A percentile compares a stretch with the other conserved stretches of the same genome.
Conservation (phyloP, 2,329 filamentous ascomycete species). For the Cercospora zeae-maydis region DNA sequence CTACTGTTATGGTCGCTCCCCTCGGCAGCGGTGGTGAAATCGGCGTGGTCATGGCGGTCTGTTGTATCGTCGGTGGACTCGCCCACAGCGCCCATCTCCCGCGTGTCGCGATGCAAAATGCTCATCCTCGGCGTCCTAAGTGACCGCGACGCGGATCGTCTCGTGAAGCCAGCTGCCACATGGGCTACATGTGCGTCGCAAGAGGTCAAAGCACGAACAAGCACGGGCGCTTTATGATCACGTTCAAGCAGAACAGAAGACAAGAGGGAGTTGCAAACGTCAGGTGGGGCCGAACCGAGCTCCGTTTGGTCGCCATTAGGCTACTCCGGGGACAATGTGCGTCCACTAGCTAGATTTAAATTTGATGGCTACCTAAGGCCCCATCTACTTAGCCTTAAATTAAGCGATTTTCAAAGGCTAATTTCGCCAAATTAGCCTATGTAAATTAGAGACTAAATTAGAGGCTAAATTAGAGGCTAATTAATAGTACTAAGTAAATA, state of each 20-base stretch:
- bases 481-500: too few relatives aligned
- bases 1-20: background rate
- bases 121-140: conserved; percentile 5
- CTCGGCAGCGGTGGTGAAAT: background rate
- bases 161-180: background rate
- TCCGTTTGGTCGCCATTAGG: background rate
- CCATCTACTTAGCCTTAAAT: too few relatives aligned
- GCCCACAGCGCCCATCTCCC: background rate
- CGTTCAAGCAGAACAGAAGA: background rate
- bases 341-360: too few relatives aligned
- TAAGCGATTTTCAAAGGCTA: too few relatives aligned
- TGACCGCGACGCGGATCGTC: background rate
- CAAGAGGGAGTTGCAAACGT: background rate
- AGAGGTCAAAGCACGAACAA: background rate
- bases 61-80: background rate
- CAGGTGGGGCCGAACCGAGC: background rate
- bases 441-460: too few relatives aligned
- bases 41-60: background rate
- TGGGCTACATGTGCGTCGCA: background rate
- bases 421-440: too few relatives aligned
- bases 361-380: too few relatives aligned
- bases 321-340: too few relatives aligned
- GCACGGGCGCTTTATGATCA: background rate
- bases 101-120: background rate
- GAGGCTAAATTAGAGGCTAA: too few relatives aligned